phyloP scores from a whole-genome alignment of 352 stramenopile genomes.

The Globisporangium ultimum region DNA sequence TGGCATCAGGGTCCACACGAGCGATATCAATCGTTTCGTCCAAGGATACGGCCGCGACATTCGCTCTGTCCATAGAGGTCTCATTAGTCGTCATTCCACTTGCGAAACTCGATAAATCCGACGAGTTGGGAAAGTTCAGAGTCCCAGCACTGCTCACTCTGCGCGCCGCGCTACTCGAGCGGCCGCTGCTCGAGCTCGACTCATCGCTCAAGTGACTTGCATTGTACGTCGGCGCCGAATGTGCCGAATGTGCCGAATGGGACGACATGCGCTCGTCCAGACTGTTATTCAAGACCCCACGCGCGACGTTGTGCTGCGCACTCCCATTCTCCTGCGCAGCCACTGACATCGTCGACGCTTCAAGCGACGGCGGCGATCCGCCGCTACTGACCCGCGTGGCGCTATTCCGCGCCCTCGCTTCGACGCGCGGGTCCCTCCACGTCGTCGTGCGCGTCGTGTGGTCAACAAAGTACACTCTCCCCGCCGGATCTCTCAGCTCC shows the following conservation, averaged over 20 bases:
- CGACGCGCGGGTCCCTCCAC: slow-evolving; percentile 78
- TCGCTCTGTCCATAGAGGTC: not conserved
- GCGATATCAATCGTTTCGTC: slow-evolving; percentile 8
- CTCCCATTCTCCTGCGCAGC: slow-evolving; percentile 8
- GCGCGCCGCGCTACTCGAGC: not conserved
- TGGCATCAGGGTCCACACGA: not conserved
- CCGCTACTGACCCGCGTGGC: slow-evolving; percentile 12
- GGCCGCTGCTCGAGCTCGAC: slow-evolving; percentile 10
- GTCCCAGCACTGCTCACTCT: not conserved
- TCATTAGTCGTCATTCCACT: not conserved
- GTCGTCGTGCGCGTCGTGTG: slow-evolving; percentile 72
- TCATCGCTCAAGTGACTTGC: slow-evolving; percentile 9
- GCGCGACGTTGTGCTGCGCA: not conserved
- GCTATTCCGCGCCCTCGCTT: slow-evolving; percentile 6
- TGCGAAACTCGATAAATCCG: not conserved
- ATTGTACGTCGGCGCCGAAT: slow-evolving; percentile 4
- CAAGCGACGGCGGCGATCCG: not conserved
- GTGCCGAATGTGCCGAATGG: not conserved
- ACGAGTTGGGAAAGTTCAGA: not conserved
- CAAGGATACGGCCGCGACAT: slow-evolving; percentile 1
- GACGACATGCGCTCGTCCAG: slow-evolving; percentile 4
- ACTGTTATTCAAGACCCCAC: not conserved
- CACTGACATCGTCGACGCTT: slow-evolving; percentile 7
- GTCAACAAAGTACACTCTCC: slow-evolving; percentile 82
- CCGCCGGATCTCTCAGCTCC: slow-evolving; percentile 70